Base-by-base conservation (phyloP, 306 rosid genomes). In the Cucurbita argyrosperma region DNA sequence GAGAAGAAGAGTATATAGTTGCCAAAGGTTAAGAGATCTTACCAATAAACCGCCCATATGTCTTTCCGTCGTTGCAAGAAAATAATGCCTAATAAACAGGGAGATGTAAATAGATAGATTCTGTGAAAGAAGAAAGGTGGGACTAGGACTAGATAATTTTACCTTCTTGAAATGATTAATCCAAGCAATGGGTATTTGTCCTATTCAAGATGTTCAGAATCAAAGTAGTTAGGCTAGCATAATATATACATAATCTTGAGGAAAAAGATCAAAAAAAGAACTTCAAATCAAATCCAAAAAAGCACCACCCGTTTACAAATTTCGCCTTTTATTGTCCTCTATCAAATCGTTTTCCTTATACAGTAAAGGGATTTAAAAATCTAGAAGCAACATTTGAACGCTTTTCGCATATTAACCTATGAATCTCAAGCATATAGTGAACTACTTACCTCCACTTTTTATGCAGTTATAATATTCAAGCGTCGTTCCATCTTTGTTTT, bases 31-130 rank as follows among this genome's bases (percentile, higher is more conserved):
- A 52, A 76, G 80, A 57, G 79, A 63, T 52, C 12, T 81, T 85
- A 92, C 97, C 89, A n/a, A 87, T 84, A 75, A 92, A 79, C 76
- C 92, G 88, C 77, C 96, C 95, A 74, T 90, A 92, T 10, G 77
- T 59, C 49, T 82, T 84, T 70, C 95, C 87, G 35, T 87, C 84
- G 47, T 80, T 82, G 84, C 84, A 56, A 71, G 88, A 75, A 85
- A 92, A 88, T 70, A 88, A 40, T 68, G 81, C 95, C 97, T 90
- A 75, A 30, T 59, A 53, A 50, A 77, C 72, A 70, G 80, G 72
- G 79, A 49, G 23, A 66, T 72, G 76, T 59, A 74, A 69, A 76
- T 58, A 53, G 57, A 51, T 74, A 78, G 71, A 64, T 72, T 14
- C 40, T 12, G 59, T 46, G 64, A 79, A 56, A 60, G 53, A 74